Conservation (phyloP, 768 basidiomycete genomes). For the Hericium alpestre region DNA sequence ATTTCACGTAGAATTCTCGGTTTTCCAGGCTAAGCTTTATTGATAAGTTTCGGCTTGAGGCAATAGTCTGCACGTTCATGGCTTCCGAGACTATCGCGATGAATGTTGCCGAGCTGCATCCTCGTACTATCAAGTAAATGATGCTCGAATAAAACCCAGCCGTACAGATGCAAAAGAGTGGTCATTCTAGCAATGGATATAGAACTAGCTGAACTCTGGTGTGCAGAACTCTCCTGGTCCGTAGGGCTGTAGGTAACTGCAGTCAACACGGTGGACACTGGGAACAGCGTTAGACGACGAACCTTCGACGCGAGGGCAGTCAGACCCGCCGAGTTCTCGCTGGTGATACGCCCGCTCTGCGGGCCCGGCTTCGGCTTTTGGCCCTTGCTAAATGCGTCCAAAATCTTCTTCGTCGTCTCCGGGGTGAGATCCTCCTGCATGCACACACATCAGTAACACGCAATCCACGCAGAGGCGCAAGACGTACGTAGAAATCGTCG, state of each 20-base stretch:
- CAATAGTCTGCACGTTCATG: too few relatives aligned
- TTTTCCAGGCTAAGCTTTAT: too few relatives aligned
- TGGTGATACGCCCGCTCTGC: conserved; percentile 76
- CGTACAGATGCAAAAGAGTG: background rate
- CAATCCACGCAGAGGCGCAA: background rate
- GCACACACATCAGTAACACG: conserved; percentile 12
- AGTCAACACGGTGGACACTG: background rate
- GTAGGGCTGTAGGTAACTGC: conserved; percentile 51
- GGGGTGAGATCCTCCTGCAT: conserved; percentile 75
- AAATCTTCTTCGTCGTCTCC: conserved; percentile 64
- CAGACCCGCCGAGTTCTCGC: conserved; percentile 88
- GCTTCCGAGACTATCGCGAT: too few relatives aligned
- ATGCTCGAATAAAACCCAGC: background rate
- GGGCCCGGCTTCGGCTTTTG: conserved; percentile 90
- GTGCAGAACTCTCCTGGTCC: conserved; percentile 86
- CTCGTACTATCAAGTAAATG: too few relatives aligned
- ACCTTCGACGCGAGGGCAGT: conserved; percentile 74
- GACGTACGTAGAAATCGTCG: conserved; percentile 89
- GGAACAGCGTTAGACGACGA: conserved; percentile 10
- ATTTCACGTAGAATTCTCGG: background rate
- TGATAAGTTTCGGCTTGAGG: too few relatives aligned
- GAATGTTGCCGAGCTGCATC: too few relatives aligned
- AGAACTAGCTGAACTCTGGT: conserved; percentile 65
- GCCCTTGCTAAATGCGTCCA: conserved; percentile 71
- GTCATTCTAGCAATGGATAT: background rate